A percentile compares a stretch with the other conserved stretches of the same genome.
phyloP scores from a whole-genome alignment of 805 yeast species.

The Yamadazyma kitorensis region DNA sequence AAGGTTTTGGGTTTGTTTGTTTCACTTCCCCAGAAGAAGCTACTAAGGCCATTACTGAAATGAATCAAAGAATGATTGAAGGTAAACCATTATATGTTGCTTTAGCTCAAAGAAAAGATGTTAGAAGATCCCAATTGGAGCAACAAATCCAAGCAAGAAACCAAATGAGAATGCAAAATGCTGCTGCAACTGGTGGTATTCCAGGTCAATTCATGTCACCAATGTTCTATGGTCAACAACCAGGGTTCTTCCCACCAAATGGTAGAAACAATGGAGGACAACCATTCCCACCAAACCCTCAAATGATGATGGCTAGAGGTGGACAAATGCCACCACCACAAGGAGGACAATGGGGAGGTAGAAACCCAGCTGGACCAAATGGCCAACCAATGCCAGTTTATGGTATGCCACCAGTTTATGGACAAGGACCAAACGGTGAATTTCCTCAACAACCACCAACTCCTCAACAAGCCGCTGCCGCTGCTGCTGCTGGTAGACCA shows the following conservation, averaged over 20 bases:
- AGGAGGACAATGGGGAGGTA: conserved; percentile 48
- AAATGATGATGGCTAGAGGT: conserved; percentile 66
- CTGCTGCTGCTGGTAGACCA: conserved; percentile 34
- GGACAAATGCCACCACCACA: conserved; percentile 66
- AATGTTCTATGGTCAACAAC: conserved; percentile 82
- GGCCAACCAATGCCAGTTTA: conserved; percentile 84
- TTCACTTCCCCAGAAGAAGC: conserved; percentile 98
- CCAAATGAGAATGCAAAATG: conserved; percentile 98
- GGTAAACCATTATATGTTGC: conserved; percentile 98
- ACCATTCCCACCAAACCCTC: conserved; percentile 71
- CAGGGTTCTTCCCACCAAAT: conserved; percentile 80
- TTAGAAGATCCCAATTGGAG: conserved; percentile 93
- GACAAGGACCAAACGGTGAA: conserved; percentile 63
- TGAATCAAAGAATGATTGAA: conserved; percentile 94
- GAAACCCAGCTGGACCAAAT: conserved; percentile 65
- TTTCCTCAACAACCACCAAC: conserved; percentile 46
- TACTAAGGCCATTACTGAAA: conserved; percentile 95
- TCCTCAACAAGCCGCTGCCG: conserved; percentile 23
- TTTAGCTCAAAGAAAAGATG: conserved; percentile 97
- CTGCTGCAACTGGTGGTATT: conserved; percentile 75
- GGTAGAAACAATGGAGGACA: conserved; percentile 69
- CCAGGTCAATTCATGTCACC: conserved; percentile 88
- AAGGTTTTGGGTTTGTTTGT: conserved; percentile 98
- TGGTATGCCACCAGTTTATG: conserved; percentile 78
- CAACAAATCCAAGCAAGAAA: conserved; percentile 98